These are phyloP conservation scores for Paecilomyces sp. DNA, from an alignment of 2,329 filamentous ascomycete species.

Conservation along the genomic window DNA sequence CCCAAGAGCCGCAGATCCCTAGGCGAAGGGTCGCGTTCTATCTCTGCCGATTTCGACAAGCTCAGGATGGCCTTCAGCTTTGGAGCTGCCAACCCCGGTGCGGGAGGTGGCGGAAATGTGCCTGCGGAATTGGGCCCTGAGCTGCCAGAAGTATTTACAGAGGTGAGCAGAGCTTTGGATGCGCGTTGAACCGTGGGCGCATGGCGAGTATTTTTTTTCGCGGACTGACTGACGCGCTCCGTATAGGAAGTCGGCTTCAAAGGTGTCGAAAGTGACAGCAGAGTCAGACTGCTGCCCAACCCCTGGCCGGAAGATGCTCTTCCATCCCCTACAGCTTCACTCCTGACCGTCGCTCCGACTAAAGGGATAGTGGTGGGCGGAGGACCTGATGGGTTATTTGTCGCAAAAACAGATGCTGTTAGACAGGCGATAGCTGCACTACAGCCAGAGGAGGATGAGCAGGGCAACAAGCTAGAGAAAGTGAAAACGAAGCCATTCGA, in stretches of 20 bases:
- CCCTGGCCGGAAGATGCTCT: slow-evolving; percentile 65
- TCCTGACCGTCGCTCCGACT: slow-evolving; percentile 74
- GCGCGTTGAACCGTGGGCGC: not conserved
- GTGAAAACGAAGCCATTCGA: slow-evolving; percentile 61
- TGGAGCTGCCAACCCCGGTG: slow-evolving; percentile 39
- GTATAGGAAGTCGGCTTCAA: slow-evolving; percentile 71
- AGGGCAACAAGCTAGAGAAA: not conserved
- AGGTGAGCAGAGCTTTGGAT: slow-evolving; percentile 46
- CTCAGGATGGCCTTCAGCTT: slow-evolving; percentile 59
- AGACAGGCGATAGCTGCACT: slow-evolving; percentile 63
- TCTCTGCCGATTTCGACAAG: slow-evolving; percentile 30
- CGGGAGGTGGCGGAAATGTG: slow-evolving; percentile 22
- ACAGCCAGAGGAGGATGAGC: not conserved
- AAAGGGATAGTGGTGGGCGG: slow-evolving; percentile 81
- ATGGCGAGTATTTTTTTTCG: slow-evolving; percentile 4
- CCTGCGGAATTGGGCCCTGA: slow-evolving; percentile 53
- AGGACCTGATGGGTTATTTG: slow-evolving; percentile 68
- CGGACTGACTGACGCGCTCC: slow-evolving; percentile 1
- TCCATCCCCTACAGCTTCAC: slow-evolving; percentile 69
- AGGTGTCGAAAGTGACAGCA: slow-evolving; percentile 70
- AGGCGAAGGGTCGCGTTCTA: slow-evolving; percentile 28
- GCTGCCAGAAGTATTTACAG: slow-evolving; percentile 71
- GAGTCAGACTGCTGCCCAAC: slow-evolving; percentile 68
- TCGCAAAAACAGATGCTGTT: slow-evolving; percentile 71
- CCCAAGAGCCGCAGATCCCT: slow-evolving; percentile 22